Evolutionary conservation across 768 basidiomycete genomes (phyloP), one percentile per base, ranked within the genome.

Genomic region (Auricularia heimuer): DNA sequence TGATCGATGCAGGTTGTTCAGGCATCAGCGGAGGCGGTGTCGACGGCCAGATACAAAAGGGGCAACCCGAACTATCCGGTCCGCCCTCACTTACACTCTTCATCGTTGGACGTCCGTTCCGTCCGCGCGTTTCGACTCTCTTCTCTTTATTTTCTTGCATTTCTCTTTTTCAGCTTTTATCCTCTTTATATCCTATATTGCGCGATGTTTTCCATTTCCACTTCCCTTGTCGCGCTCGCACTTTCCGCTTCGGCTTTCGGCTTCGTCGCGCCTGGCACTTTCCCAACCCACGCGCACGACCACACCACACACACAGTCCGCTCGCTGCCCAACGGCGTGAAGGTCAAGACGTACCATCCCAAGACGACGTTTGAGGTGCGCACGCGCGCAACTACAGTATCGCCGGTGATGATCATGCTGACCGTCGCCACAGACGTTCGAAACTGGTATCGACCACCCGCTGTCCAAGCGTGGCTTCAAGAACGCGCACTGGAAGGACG

Each of bases 341-440:
- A 29, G 7, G 60, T 65, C 64, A 61, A 65, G 54, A 33, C 60
- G 8, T 65, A 42, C 36, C 64, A 65, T 29, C 64, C 64, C 3
- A 18, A 34, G 29, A 45, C 33, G 35, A 65, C 60, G 6, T 65
- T 35, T 29, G 39, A 61, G 58, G 54, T 54, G n/a, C 54, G 12
- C 37, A n/a, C 36, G 35, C 33, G 39, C 42, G 64, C 60, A 62
- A 60, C 44, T 42, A 6, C 21, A 21, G 47, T 18, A 18, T 29
- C 29, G 29, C 29, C 29, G 29, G 29, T 29, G 29, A 18, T 51
- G 16, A 18, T 51, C 18, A 18, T 6, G 47, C 47, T 51, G 47
- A 51, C 47, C 47, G 10, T 6, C 21, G 10, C 47, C 47, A 18
- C 21, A 45, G 45, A 62, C 36, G 1, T 65, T 36, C 47, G 18